Evolutionary conservation across 768 basidiomycete species (phyloP).

Genomic region (Polyporus arcularius): DNA sequence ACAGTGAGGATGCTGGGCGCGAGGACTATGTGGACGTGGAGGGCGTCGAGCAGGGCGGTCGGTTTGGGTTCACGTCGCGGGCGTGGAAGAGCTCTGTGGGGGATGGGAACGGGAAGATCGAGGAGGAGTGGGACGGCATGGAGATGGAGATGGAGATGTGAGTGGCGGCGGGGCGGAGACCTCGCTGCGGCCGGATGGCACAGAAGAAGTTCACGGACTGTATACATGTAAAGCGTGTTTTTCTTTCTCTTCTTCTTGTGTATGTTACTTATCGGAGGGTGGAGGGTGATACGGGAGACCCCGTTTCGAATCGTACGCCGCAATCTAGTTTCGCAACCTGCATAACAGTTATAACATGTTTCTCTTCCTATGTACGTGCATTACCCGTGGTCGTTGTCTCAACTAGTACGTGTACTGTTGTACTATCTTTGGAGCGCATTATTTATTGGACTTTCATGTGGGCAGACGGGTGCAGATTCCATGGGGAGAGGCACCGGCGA

Average conservation of each 20-base stretch:
- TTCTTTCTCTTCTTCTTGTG: background rate
- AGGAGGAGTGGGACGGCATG: constrained; percentile 47
- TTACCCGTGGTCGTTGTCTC: background rate
- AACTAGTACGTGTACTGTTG: constrained; percentile 10
- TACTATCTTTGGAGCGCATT: constrained; percentile 21
- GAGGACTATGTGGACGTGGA: constrained; percentile 31
- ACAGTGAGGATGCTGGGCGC: constrained; percentile 27
- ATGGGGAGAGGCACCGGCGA: too few relatives aligned
- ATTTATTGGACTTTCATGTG: background rate
- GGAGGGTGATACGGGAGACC: background rate
- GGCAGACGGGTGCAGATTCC: too few relatives aligned
- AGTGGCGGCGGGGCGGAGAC: background rate
- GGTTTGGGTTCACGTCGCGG: constrained; percentile 30
- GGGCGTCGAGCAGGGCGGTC: constrained; percentile 23
- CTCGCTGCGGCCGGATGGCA: background rate
- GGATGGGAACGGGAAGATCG: constrained; percentile 36
- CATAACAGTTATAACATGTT: background rate
- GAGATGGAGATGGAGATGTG: constrained; percentile 75
- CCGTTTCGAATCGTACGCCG: background rate
- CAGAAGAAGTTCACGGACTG: background rate
- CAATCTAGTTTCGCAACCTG: background rate
- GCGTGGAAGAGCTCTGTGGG: constrained; percentile 25
- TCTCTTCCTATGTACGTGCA: too few relatives aligned
- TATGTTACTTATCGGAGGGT: background rate
- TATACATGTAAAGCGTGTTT: background rate